These are phyloP conservation scores for Oenanthe javanica DNA, from an alignment of 140 eudicot genomes.

Conservation along the genomic window DNA sequence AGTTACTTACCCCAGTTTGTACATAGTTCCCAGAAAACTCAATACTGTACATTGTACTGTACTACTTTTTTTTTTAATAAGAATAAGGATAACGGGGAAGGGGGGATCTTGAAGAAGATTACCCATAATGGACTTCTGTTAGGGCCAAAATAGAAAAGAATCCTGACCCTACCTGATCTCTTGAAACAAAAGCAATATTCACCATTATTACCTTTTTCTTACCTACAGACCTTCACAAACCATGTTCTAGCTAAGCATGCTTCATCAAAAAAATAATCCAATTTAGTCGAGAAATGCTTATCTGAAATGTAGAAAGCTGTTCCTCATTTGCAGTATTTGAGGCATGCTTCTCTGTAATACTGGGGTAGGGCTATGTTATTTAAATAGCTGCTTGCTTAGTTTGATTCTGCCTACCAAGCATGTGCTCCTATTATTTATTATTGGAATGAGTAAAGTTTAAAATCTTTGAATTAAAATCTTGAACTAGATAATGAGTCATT, in stretches of 20 bases:
- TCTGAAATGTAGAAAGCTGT: neutral
- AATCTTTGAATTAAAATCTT: too few relatives aligned
- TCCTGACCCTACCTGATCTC: neutral
- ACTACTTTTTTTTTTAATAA: neutral
- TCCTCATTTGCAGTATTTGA: neutral
- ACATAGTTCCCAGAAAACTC: neutral
- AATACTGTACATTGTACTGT: neutral
- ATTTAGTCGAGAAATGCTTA: neutral
- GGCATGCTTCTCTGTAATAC: neutral
- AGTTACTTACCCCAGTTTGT: neutral
- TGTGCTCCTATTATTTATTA: neutral
- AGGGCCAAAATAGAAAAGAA: neutral
- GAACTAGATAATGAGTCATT: neutral
- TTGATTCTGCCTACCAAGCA: neutral
- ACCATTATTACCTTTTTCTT: neutral
- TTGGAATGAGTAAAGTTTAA: too few relatives aligned
- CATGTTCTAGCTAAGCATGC: neutral
- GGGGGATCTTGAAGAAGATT: neutral
- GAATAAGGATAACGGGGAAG: neutral
- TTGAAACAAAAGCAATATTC: neutral
- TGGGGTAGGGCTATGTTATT: neutral
- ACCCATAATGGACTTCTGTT: neutral
- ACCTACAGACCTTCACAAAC: neutral
- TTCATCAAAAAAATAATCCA: neutral
- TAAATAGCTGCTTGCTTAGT: neutral